phyloP scores from a whole-genome alignment of 2,329 filamentous ascomycete species.

The Botrytis sinoallii region DNA sequence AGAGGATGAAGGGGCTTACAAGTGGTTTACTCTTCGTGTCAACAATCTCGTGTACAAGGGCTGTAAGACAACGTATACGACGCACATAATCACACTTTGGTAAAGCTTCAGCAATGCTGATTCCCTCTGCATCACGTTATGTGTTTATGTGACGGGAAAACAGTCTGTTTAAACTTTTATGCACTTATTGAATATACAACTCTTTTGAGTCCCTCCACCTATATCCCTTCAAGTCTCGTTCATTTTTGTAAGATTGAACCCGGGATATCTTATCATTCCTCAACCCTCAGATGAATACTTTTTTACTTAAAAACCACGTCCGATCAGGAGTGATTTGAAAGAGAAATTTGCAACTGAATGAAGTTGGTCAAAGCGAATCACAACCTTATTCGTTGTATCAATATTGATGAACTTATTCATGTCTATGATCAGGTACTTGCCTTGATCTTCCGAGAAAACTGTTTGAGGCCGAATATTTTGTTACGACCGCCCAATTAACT shows the following conservation, averaged over 20 bases:
- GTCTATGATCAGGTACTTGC: not conserved
- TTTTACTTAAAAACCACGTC: not conserved
- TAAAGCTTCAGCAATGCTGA: not conserved
- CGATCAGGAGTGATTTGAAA: not conserved
- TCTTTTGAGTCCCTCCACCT: no score
- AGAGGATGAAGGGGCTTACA: not conserved
- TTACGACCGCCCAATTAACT: not conserved
- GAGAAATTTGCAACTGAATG: not conserved
- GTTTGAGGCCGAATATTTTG: not conserved
- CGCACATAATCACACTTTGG: not conserved
- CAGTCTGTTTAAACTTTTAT: no score
- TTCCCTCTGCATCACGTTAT: not conserved
- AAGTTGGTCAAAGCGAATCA: not conserved
- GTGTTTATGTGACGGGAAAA: not conserved
- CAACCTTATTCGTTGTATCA: not conserved
- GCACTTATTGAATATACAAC: no score
- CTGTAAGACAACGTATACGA: not conserved
- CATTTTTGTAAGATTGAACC: no score
- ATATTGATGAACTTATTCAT: not conserved
- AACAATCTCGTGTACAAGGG: not conserved
- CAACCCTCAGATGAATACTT: no score
- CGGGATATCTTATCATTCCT: no score
- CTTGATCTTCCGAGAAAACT: not conserved
- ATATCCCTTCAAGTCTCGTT: no score
- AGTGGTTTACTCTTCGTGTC: not conserved